Evolutionary conservation across 495 filamentous ascomycete genomes (phyloP), one percentile per base, ranked within the genome.

Genomic region (Hypoxylon crocopeplum): DNA sequence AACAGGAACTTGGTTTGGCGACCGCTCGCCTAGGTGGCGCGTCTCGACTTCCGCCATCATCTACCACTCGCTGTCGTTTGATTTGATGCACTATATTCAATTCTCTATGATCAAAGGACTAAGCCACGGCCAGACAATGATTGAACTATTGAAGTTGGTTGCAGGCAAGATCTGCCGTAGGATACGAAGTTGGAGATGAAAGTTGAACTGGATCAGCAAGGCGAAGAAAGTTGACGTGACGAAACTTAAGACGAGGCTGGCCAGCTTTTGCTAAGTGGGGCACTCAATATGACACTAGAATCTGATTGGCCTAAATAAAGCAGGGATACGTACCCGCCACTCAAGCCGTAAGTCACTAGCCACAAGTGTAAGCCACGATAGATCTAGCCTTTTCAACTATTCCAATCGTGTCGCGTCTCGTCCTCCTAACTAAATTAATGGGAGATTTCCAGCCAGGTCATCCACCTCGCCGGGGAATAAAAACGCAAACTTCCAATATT

Each of bases 1-100:
- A 17, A 58, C 30, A 19, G 68, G 52, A 42, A 41, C 52, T 24
- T 58, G 30, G 37, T 55, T 66, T 21, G 68, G 46, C 21, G 70
- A 69, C 11, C 56, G 48, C 27, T 67, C 67, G 47, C 47, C 62
- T 20, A 58, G 47, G 52, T 65, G 67, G 47, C 56, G 55, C 53
- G 68, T 51, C 52, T 67, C 64, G 40, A 67, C 66, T 41, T 71
- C 68, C 20, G 69, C 69, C 69, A 71, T 72, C 20, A 36, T 54
- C 8, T 25, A 52, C 20, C 40, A 44, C 45, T 34, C 36, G 37
- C 44, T 32, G 11, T 29, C 27, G 34, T 34, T 34, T 34, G 32
- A 34, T 12, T 12, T 34, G n/a, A 7, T 34, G 32, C 6, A 34
- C 32, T n/a, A 5, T 5, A 29, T n/a, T n/a, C n/a, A n/a, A n/a